phyloP scores from a whole-genome alignment of 225 moss, liverwort and hornwort species.

The Marchantia paleacea region DNA sequence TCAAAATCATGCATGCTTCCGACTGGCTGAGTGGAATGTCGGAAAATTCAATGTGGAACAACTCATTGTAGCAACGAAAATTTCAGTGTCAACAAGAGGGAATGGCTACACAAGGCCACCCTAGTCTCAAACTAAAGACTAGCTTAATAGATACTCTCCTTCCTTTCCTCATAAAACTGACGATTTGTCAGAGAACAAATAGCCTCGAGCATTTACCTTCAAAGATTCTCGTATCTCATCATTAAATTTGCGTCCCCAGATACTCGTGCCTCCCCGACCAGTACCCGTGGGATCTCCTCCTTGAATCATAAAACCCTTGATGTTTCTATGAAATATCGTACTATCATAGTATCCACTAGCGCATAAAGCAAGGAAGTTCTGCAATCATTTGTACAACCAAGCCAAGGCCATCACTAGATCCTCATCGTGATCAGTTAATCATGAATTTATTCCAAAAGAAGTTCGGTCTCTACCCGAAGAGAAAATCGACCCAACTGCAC shows the following conservation, averaged over 20 bases:
- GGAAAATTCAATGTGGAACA: background rate
- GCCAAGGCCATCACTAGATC: background rate
- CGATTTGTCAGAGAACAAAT: background rate
- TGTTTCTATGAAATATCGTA: slow-evolving; percentile 94
- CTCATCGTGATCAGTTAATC: no score
- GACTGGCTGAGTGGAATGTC: background rate
- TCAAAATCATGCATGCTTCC: background rate
- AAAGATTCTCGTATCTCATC: slow-evolving; percentile 96
- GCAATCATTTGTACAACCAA: slow-evolving; percentile 22
- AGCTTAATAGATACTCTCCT: background rate
- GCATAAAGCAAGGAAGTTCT: slow-evolving; percentile 90
- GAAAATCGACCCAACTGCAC: no score
- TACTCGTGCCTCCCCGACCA: slow-evolving; percentile 91
- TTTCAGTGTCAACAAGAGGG: background rate
- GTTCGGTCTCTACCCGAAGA: no score
- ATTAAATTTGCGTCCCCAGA: slow-evolving; percentile 96
- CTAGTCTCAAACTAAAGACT: background rate
- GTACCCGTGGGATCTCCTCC: slow-evolving; percentile 96
- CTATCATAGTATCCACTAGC: slow-evolving; percentile 79
- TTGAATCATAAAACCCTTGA: slow-evolving; percentile 98
- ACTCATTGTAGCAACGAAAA: background rate
- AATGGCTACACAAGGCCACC: background rate
- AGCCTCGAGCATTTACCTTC: slow-evolving; percentile 50
- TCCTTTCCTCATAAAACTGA: background rate
- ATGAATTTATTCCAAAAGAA: no score